Base-by-base conservation (phyloP, 352 stramenopile species). In the Pythium sukuiense region DNA sequence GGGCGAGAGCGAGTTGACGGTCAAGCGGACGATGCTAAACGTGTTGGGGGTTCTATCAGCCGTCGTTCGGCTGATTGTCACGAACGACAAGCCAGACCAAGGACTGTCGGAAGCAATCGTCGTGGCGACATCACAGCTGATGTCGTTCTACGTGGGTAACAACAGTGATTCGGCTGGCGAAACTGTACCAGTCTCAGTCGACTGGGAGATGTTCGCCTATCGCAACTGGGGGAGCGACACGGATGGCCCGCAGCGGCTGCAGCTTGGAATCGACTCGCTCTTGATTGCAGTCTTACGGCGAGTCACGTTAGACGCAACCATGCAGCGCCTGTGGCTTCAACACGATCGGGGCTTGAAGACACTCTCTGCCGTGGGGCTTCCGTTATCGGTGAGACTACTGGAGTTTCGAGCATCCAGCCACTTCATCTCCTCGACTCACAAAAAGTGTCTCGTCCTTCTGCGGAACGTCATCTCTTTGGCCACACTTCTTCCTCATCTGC, bases 381-480 rank as follows among this genome's bases (percentile, higher is more conserved):
- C 33, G 6, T 46, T 67, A 7, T n/a, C 50, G 3, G 26, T 67
- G 18, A 20, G 14, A 11, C 18, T 56, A 13, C n/a, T 67, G 4
- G 20, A 0, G 9, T 2, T 24, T 14, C 37, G 37, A n/a, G 5
- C 30, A 0, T 20, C 35, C 12, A 35, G 6, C 2, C n/a, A 0
- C 2, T 60, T 35, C 11, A 7, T 59, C 2, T 3, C 11, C 16
- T 66, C 60, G 12, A 26, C 20, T 11, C 30, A 61, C 4, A 59
- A 48, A 6, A 59, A 66, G 18, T 60, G 49, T 50, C 24, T 67
- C 6, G 14, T 59, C 3, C 39, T 67, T 9, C 11, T 67, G 14
- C 52, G 52, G 11, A 9, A 11, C 26, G 49, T 56, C 3, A 39
- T 56, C 1, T 39, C 13, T 4, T 3, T 39, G 5, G 27, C 49